Conservation (phyloP, 164 flowering plant genomes). For the Malania oleifera region DNA sequence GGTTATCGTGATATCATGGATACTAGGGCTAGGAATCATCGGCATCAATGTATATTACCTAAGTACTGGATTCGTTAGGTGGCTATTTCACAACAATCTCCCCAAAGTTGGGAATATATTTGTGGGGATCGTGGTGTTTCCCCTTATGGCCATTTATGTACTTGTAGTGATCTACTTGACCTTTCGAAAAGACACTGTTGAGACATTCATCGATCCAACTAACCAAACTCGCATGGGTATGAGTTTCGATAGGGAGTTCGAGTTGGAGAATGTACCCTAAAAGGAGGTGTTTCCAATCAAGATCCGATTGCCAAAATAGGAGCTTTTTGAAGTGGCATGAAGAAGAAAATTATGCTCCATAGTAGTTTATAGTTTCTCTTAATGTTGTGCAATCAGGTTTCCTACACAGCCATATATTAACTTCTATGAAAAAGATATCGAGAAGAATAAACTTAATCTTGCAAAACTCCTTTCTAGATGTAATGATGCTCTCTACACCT, state of each 20-base stretch:
- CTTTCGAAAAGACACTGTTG: conserved; percentile 60
- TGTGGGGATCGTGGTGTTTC: conserved; percentile 73
- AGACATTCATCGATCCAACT: conserved; percentile 48
- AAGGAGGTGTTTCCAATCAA: conserved; percentile 74
- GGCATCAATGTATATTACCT: conserved; percentile 84
- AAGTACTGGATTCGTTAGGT: conserved; percentile 56
- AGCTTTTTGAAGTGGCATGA: no score
- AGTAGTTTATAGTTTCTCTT: no score
- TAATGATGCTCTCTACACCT: no score
- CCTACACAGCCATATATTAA: no score
- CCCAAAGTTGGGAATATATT: conserved; percentile 66
- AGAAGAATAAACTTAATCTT: no score
- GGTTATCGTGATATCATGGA: conserved; percentile 77
- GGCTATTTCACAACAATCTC: conserved; percentile 61
- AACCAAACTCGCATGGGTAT: conserved; percentile 42
- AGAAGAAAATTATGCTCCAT: no score
- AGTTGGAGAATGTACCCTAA: conserved; percentile 27
- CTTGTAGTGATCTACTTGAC: conserved; percentile 56
- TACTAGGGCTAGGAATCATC: conserved; percentile 56
- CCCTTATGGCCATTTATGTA: conserved; percentile 65
- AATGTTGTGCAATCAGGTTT: no score
- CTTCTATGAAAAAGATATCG: no score
- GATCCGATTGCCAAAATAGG: conserved; percentile 49
- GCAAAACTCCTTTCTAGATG: no score
- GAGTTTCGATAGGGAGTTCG: conserved; percentile 19